Evolutionary conservation across 2,329 filamentous ascomycete genomes (phyloP).

Genomic region (Paecilomyces niveus): DNA sequence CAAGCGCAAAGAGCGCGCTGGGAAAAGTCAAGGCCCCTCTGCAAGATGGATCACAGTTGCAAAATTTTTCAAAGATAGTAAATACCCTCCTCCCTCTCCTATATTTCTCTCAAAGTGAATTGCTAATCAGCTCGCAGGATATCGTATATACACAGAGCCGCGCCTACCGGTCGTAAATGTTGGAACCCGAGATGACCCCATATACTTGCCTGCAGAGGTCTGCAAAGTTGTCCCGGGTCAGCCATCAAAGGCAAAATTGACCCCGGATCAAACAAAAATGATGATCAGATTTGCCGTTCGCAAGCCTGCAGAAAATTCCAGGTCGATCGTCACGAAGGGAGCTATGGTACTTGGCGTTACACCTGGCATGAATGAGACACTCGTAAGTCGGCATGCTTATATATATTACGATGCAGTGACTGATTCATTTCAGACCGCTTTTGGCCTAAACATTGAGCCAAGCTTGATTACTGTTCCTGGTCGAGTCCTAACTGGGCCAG

Average conservation of each 20-base stretch:
- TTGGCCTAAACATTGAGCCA: conserved; percentile 48
- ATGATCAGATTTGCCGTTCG: conserved; percentile 69
- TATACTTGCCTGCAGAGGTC: conserved; percentile 59
- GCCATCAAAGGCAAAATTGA: conserved; percentile 50
- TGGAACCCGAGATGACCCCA: conserved; percentile 48
- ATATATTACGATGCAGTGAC: not conserved
- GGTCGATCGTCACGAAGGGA: conserved; percentile 45
- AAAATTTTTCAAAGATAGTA: conserved; percentile 15
- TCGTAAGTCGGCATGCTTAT: conserved; percentile 26
- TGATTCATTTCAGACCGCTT: conserved; percentile 36
- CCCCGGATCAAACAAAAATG: conserved; percentile 48
- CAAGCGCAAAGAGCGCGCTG: too few species aligned
- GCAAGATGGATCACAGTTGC: conserved; percentile 13
- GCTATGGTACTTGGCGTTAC: conserved; percentile 51
- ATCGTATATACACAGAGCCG: conserved; percentile 22
- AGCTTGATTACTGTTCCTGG: conserved; percentile 64
- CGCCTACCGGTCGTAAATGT: conserved; percentile 57
- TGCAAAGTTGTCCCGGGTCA: conserved; percentile 58
- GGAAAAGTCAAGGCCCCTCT: not conserved
- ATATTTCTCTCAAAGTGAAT: not conserved
- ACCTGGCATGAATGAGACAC: conserved; percentile 32
- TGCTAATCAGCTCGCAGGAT: conserved; percentile 19
- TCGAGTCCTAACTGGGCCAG: conserved; percentile 58
- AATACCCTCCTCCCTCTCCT: not conserved
- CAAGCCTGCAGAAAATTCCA: conserved; percentile 56